phyloP scores from a whole-genome alignment of 2,329 filamentous ascomycete genomes.

The Aspergillus thermomutatus region DNA sequence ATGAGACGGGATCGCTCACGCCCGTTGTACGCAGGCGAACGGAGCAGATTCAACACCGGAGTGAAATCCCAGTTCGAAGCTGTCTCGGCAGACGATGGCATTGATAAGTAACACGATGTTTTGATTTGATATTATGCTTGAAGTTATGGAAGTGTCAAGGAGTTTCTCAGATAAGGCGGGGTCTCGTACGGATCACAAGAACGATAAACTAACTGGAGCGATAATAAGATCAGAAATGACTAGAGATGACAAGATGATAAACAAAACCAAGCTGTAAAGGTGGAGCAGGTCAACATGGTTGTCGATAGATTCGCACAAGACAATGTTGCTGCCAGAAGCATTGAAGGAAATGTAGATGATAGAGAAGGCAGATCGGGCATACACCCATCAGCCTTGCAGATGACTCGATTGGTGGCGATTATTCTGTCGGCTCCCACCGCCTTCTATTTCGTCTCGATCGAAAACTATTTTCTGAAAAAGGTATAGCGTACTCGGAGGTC shows the following conservation, averaged over 20 bases:
- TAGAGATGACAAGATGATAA: constrained; percentile 1
- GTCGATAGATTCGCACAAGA: constrained; percentile 12
- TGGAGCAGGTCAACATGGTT: constrained; percentile 19
- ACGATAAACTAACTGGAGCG: not conserved
- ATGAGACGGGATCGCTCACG: constrained; percentile 7
- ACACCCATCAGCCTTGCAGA: constrained; percentile 2
- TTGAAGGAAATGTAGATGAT: constrained; percentile 7
- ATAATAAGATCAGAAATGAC: constrained; percentile 5
- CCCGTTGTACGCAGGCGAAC: constrained; percentile 26
- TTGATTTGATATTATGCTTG: not conserved
- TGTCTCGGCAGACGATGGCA: constrained; percentile 25
- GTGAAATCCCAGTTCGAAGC: constrained; percentile 44
- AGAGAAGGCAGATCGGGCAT: constrained; percentile 1
- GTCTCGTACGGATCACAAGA: constrained; percentile 1
- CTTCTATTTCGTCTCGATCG: not conserved
- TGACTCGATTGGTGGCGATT: constrained; percentile 17
- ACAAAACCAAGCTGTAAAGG: constrained; percentile 1
- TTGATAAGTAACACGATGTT: constrained; percentile 18
- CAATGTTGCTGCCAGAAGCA: constrained; percentile 8
- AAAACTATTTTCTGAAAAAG: not conserved
- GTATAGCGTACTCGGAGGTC: not conserved
- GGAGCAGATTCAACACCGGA: constrained; percentile 43
- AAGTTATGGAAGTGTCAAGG: not conserved
- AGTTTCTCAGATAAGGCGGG: constrained; percentile 1
- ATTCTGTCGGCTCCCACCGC: constrained; percentile 8